Evolutionary conservation across 2,329 filamentous ascomycete genomes (phyloP).

Genomic region (Diplodia scrobiculata): DNA sequence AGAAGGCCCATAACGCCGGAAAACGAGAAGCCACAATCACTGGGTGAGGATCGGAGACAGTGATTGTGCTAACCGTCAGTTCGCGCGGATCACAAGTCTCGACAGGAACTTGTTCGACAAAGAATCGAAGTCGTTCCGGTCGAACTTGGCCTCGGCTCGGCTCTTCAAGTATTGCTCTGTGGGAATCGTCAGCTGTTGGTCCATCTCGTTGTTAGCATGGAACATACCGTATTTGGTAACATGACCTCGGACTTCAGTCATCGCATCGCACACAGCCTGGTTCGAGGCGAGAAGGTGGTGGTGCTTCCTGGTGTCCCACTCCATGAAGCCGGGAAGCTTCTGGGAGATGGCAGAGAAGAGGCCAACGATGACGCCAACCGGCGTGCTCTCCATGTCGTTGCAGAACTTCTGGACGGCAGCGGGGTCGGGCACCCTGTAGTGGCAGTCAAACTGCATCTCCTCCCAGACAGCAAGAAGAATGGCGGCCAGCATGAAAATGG

Average conservation of each 20-base stretch:
- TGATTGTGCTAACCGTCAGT: conserved; percentile 52
- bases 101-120: conserved; percentile 97
- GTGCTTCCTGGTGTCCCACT: conserved; percentile 92
- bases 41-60: conserved; percentile 6
- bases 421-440: conserved; percentile 87
- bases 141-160: conserved; percentile 78
- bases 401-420: conserved; percentile 91
- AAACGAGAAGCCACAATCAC: conserved; percentile 10
- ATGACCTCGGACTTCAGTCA: conserved; percentile 93
- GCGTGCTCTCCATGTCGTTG: conserved; percentile 92
- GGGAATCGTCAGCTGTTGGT: conserved; percentile 28
- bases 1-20: conserved; percentile 24
- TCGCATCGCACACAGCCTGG: conserved; percentile 85
- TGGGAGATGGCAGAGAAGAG: conserved; percentile 98
- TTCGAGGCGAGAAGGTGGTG: conserved; percentile 90
- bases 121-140: conserved; percentile 89
- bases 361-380: conserved; percentile 93
- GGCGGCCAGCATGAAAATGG: conserved; percentile 94
- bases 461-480: conserved; percentile 95
- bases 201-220: not conserved
- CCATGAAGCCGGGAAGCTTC: conserved; percentile 86
- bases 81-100: conserved; percentile 92
- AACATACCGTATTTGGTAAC: conserved; percentile 88
- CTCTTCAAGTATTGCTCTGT: conserved; percentile 83
- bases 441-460: conserved; percentile 97